Evolutionary conservation across 306 rosid genomes (phyloP), one percentile per base, ranked within the genome.

Genomic region (Lathyrus tuberosus): DNA sequence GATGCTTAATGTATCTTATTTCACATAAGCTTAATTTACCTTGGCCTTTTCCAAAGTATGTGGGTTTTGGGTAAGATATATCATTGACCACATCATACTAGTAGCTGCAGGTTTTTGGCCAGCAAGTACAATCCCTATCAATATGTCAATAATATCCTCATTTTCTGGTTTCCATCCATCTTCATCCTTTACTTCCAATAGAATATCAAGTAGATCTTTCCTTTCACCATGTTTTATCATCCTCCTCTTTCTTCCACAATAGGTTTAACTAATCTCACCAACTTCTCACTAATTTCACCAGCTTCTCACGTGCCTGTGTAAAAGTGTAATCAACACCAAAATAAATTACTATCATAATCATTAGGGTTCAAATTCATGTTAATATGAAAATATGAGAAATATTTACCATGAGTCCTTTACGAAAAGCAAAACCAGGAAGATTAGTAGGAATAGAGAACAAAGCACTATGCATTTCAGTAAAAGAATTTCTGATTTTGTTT

Each of bases 391-490:
- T n/a, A n/a, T n/a, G n/a, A n/a, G 54, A 65, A 28, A 3, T 28
- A 49, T 0, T 26, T 56, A 63, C 73, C 73, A 52, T 13, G 38
- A 52, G 52, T 37, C 52, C 73, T 53, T 69, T 38, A 2, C 28
- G n/a, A 16, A 20, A 69, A 20, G 52, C 10, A 38, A 69, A 69
- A 20, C 73, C 64, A 0, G 73, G 72, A 5, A 10, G 6, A 4
- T 67, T 49, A 33, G 49, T 33, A 16, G 72, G 72, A 16, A 37
- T 9, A 67, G 48, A 31, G 47, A 31, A 33, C 4, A 35, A 0
- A 3, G 33, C 72, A 49, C 4, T 14, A 2, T 5, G 1, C 16
- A 67, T 1, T 17, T 16, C 48, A 5, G 12, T 8, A 49, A 49
- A 67, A 14, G 41, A 67, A 17, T 17, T 11, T 16, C 17, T 48